phyloP scores from a whole-genome alignment of 208 protist genomes.

The Trypanosomatidae sp. region DNA sequence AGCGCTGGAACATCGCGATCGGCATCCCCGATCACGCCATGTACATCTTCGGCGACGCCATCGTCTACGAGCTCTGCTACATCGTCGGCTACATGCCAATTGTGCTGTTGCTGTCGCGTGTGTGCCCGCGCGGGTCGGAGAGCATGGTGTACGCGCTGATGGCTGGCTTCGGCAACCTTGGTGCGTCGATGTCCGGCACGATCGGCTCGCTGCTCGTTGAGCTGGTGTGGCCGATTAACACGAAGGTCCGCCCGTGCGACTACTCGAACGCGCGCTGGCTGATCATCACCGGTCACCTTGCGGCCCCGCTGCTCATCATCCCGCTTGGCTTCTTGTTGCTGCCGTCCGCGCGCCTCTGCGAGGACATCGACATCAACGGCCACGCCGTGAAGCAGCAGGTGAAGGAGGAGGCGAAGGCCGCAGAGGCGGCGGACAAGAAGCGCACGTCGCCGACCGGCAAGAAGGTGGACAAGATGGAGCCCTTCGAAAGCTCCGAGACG shows the following conservation, averaged over 20 bases:
- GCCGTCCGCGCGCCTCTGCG: constrained; percentile 44
- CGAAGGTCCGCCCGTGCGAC: too few relatives aligned
- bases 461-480: too few relatives aligned
- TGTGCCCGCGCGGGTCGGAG: constrained; percentile 80
- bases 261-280: constrained; percentile 49
- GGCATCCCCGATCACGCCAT: constrained; percentile 53
- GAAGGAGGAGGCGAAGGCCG: constrained; percentile 6
- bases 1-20: constrained; percentile 62
- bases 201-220: constrained; percentile 53
- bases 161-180: too few relatives aligned
- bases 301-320: constrained; percentile 45
- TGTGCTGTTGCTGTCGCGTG: constrained; percentile 72
- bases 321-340: constrained; percentile 41
- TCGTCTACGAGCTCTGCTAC: constrained; percentile 56
- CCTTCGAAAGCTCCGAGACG: too few relatives aligned
- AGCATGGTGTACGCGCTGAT: constrained; percentile 74
- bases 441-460: too few relatives aligned
- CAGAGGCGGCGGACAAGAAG: too few relatives aligned
- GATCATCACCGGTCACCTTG: constrained; percentile 43
- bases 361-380: constrained; percentile 45
- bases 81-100: constrained; percentile 75
- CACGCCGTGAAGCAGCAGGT: constrained; percentile 22
- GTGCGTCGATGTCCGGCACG: too few relatives aligned
- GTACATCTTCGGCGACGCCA: constrained; percentile 62
- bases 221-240: too few relatives aligned